A percentile compares a stretch with the other conserved stretches of the same genome.
These are phyloP conservation scores for Fusarium brachygibbosum DNA, from an alignment of 2,329 filamentous ascomycete genomes.

Conservation along the genomic window DNA sequence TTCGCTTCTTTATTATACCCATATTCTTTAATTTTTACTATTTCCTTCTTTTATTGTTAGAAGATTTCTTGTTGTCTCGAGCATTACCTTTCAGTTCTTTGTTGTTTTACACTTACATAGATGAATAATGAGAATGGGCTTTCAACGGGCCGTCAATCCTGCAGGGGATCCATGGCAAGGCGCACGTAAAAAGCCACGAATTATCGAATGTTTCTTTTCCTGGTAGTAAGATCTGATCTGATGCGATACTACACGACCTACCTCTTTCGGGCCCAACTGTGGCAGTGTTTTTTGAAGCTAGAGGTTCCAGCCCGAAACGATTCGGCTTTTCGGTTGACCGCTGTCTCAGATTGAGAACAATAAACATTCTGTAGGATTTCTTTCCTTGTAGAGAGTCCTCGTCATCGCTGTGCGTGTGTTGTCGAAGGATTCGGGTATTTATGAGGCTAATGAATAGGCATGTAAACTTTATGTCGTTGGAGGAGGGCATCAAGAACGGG, in stretches of 20 bases:
- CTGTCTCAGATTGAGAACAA: background rate
- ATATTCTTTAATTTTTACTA: constrained; percentile 35
- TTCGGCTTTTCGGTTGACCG: constrained; percentile 4
- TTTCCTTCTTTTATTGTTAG: constrained; percentile 14
- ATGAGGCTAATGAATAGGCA: background rate
- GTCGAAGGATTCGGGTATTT: constrained; percentile 1
- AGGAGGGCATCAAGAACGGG: background rate
- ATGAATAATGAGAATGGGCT: constrained; percentile 11
- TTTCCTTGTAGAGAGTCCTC: background rate
- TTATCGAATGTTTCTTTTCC: constrained; percentile 36
- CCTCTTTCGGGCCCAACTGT: constrained; percentile 34
- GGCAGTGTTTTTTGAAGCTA: constrained; percentile 31
- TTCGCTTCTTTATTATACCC: constrained; percentile 32
- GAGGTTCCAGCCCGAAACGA: constrained; percentile 8
- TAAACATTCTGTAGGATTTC: background rate
- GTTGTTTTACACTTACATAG: constrained; percentile 31
- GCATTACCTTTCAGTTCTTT: constrained; percentile 3
- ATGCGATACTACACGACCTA: constrained; percentile 26
- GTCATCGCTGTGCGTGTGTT: background rate
- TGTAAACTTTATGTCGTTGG: constrained; percentile 1
- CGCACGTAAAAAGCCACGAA: constrained; percentile 21
- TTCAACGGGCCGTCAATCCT: background rate
- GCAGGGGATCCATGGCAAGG: constrained; percentile 11
- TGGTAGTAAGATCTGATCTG: constrained; percentile 11
- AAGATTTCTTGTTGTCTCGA: background rate